Evolutionary conservation across 371 early-diverging fungal genomes (phyloP), one percentile per base, ranked within the genome.

Genomic region (Syncephalastrum monosporum): DNA sequence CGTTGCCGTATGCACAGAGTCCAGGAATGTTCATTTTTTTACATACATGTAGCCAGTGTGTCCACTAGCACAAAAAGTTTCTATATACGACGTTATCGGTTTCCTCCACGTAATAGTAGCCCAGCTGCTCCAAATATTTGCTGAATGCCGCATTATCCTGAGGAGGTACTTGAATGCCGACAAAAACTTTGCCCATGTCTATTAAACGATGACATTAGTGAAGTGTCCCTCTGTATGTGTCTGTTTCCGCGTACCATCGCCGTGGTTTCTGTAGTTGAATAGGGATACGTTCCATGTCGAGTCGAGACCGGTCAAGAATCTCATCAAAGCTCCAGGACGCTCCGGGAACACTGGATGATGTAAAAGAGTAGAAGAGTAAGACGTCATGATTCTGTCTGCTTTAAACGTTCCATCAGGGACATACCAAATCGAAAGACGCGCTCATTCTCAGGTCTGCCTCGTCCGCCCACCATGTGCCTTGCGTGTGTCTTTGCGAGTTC

Each of bases 181-280:
- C 88, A 59, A 97, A 73, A 2, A 97, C 95, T 62, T 90, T 90
- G 42, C 91, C 96, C 72, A 93, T 88, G 70, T 98, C 97, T 86
- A 69, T 2, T 0, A 33, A 33, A 33, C 12, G 10, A 10, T 33
- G 38, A 33, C 8, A 33, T 33, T 10, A 33, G 10, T 45, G 55
- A 57, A 16, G 15, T 38, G 29, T 47, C 42, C 43, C 47, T 19
- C n/a, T 17, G 24, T 17, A n/a, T 23, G 56, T 17, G 23, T 41
- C 50, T 42, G 7, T n/a, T 45, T 19, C 19, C 8, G 53, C 63
- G 58, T 83, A 84, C 85, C 88, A 59, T 92, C 94, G 27, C 98
- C 98, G 68, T 91, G 89, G 70, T 98, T 95, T 46, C 97, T 86
- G 76, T 98, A 96, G 69, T 96, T 95, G 82, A 96, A 95, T n/a